Evolutionary conservation across 192 early-diverging fungal species (phyloP).

Genomic region (Gigaspora rosea): DNA sequence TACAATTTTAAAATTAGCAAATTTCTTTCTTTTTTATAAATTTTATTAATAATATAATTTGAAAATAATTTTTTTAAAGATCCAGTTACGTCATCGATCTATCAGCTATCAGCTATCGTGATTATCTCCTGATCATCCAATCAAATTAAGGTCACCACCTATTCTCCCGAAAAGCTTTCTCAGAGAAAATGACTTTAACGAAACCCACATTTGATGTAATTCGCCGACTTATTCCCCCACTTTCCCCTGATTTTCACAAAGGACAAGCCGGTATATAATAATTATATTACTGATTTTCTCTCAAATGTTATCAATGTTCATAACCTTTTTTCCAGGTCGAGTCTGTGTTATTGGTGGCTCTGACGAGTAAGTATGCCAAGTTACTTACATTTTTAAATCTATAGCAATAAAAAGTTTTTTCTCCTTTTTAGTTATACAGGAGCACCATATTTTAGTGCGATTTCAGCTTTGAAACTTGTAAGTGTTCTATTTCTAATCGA

Average conservation of each 20-base stretch:
- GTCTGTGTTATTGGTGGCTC: slow-evolving; percentile 78
- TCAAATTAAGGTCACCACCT: too few species aligned
- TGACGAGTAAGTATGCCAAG: slow-evolving; percentile 65
- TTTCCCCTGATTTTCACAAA: slow-evolving; percentile 65
- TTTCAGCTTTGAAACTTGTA: slow-evolving; percentile 71
- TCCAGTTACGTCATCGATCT: too few species aligned
- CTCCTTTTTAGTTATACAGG: slow-evolving; percentile 73
- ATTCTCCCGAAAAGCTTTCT: too few species aligned
- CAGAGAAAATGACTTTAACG: not conserved
- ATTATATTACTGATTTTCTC: not conserved
- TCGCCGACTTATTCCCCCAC: slow-evolving; percentile 51
- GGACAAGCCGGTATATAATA: slow-evolving; percentile 70
- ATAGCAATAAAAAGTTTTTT: not conserved
- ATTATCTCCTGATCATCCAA: too few species aligned
- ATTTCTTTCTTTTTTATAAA: too few species aligned
- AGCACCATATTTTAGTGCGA: slow-evolving; percentile 88
- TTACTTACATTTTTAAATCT: not conserved
- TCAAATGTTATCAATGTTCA: not conserved
- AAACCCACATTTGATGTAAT: not conserved
- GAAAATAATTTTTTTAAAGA: too few species aligned
- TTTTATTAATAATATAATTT: too few species aligned
- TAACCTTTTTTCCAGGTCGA: slow-evolving; percentile 52
- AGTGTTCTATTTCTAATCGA: slow-evolving; percentile 4
- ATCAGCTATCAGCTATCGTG: too few species aligned
- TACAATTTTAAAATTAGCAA: too few species aligned